A percentile compares a stretch with the other conserved stretches of the same genome.
Conservation (phyloP, 352 stramenopile genomes). For the Phytophthora sp. region DNA sequence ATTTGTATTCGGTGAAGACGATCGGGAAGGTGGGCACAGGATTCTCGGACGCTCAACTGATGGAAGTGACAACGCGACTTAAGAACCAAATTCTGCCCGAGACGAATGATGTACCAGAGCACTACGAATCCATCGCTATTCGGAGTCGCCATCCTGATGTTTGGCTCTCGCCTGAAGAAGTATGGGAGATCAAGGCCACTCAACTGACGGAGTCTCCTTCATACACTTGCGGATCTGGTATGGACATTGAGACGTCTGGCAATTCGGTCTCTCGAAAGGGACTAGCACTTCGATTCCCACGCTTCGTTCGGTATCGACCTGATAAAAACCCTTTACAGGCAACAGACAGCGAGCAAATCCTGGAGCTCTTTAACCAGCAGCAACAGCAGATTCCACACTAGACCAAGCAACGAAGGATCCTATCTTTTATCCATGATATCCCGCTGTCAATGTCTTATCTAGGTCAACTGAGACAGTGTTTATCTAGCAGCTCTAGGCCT, state of each 20-base stretch:
- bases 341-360: conserved; percentile 95
- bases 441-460: neutral
- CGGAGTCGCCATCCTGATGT: conserved; percentile 86
- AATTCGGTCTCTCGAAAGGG: conserved; percentile 58
- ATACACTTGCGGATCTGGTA: conserved; percentile 89
- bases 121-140: conserved; percentile 49
- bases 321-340: conserved; percentile 97
- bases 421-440: neutral
- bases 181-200: conserved; percentile 99
- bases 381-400: conserved; percentile 32
- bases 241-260: conserved; percentile 5
- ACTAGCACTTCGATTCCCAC: conserved; percentile 98
- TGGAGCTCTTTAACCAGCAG: conserved; percentile 67
- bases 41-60: conserved; percentile 97
- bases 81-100: conserved; percentile 44
- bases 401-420: neutral
- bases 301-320: conserved; percentile 94
- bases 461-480: conserved; percentile 20
- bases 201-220: conserved; percentile 96
- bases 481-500: conserved; percentile 1
- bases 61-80: conserved; percentile 65
- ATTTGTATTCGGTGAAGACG: conserved; percentile 44
- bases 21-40: conserved; percentile 95
- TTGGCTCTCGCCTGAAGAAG: conserved; percentile 94
- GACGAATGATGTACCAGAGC: conserved; percentile 62